Evolutionary conservation across 768 basidiomycete species (phyloP).

Genomic region (Pleurotus salmoneostramineus): DNA sequence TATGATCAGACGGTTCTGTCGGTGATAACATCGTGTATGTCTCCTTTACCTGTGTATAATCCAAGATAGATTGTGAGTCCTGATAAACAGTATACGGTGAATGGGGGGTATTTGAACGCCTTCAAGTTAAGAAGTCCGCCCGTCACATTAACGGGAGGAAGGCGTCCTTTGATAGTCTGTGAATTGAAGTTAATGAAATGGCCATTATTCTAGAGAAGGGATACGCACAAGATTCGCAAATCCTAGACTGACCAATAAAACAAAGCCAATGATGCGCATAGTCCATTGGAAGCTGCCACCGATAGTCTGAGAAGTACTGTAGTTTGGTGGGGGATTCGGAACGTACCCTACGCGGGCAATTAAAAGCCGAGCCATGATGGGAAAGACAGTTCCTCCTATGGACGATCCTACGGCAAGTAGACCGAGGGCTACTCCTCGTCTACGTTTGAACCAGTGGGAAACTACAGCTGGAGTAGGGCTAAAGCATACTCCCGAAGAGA

Average conservation of each 20-base stretch:
- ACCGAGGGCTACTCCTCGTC: conserved; percentile 59
- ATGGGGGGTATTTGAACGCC: conserved; percentile 51
- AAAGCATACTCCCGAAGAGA: conserved; percentile 56
- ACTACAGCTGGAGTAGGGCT: conserved; percentile 56
- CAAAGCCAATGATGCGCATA: conserved; percentile 65
- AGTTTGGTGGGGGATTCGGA: background rate
- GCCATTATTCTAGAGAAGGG: background rate
- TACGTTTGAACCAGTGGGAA: conserved; percentile 72
- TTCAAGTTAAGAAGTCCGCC: conserved; percentile 57
- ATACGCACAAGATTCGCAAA: conserved; percentile 46
- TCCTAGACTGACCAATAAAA: conserved; percentile 48
- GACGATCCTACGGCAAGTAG: conserved; percentile 63
- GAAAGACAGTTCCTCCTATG: conserved; percentile 65
- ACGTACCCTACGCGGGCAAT: conserved; percentile 42
- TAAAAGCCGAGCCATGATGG: conserved; percentile 55
- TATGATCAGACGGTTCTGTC: conserved; percentile 25
- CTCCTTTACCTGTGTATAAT: conserved; percentile 53
- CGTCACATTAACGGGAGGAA: conserved; percentile 47
- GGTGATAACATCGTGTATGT: conserved; percentile 9
- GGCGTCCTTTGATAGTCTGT: conserved; percentile 42
- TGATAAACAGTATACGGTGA: conserved; percentile 53
- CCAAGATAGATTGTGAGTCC: conserved; percentile 61
- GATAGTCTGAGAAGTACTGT: background rate
- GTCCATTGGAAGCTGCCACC: conserved; percentile 70
- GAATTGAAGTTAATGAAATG: background rate